Base-by-base conservation (phyloP, 106 monocot genomes). In the Dendrobium huoshanense region DNA sequence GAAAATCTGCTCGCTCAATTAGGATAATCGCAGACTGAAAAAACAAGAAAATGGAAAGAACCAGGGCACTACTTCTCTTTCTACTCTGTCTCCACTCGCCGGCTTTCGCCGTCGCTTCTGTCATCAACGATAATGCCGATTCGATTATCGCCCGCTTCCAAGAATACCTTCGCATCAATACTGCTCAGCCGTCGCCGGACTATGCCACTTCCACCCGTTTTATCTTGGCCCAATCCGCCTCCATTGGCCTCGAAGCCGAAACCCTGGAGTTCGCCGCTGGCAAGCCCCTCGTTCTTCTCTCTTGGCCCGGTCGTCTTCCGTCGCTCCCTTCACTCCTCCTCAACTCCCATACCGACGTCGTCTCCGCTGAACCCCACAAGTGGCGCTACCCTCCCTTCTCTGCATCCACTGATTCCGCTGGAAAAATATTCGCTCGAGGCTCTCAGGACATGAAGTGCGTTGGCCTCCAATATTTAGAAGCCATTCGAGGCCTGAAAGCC, bases 381-480 rank as follows among this genome's bases (percentile, higher is more conserved):
- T 99, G 98, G 98, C 41, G 51, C 31, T 79, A 82, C 74, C 86
- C 85, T 7, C 95, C 96, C 43, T 92, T 98, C 86, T 86, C 95
- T 75, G 97, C 94, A 68, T 51, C 84, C 48, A 17, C 91, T 13
- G 86, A 84, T 51, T 44, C 79, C 25, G 61, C 78, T 49, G 88
- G 90, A 7, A 68, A 73, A 72, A 83, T 99, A 81, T 87, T 84
- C 84, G 92, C 98, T 45, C 91, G 95, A 40, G 98, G 98, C 20
- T 88, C 98, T 0, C 98, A 99, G 90, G 98, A 99, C 86, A 99
- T 99, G 98, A 99, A 99, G 88, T 99, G 86, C 77, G 93, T 99
- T 54, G 89, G 89, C 16, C 80, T 90, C 78, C 98, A 99, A 89
- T 90, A 99, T 80, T 83, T 99, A 19, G 98, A 99, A 83, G 98